These are phyloP conservation scores for Penicillium silybi DNA, from an alignment of 495 filamentous ascomycete genomes.

Conservation along the genomic window DNA sequence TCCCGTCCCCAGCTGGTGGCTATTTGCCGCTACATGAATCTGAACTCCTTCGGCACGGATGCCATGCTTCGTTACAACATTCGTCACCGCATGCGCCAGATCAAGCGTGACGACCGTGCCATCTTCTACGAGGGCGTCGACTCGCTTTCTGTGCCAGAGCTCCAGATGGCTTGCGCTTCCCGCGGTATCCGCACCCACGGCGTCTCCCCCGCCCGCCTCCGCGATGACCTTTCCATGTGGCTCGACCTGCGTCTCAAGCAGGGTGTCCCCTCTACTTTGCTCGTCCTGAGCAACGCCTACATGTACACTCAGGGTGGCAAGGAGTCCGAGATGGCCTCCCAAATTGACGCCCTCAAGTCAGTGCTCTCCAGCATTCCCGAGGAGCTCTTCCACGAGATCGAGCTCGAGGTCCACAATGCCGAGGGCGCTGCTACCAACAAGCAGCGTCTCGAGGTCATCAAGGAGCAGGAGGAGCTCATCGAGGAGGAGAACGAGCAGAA, in stretches of 20 bases:
- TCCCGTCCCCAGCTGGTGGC: conserved; percentile 93
- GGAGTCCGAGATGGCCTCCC: conserved; percentile 77
- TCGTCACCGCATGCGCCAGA: conserved; percentile 96
- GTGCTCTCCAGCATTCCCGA: conserved; percentile 94
- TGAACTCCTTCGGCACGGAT: conserved; percentile 95
- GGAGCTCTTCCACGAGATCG: conserved; percentile 98
- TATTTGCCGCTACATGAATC: conserved; percentile 98
- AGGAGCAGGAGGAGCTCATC: conserved; percentile 98
- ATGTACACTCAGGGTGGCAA: conserved; percentile 86
- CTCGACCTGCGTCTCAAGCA: conserved; percentile 90
- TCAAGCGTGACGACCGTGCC: conserved; percentile 94
- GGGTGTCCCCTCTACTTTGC: conserved; percentile 87
- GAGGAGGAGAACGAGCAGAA: conserved; percentile 94
- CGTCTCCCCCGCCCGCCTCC: conserved; percentile 77
- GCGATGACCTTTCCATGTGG: conserved; percentile 93
- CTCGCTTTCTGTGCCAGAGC: conserved; percentile 84
- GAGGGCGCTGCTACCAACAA: conserved; percentile 98
- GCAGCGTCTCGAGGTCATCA: conserved; percentile 97
- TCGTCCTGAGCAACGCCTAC: conserved; percentile 95
- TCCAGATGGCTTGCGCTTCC: conserved; percentile 85
- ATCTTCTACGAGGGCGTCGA: conserved; percentile 95
- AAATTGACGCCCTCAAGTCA: conserved; percentile 89
- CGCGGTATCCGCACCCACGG: conserved; percentile 92
- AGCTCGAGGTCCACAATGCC: conserved; percentile 94
- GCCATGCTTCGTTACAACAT: conserved; percentile 97